These are phyloP conservation scores for Debaryomycetaceae sp. DNA, from an alignment of 1,139 yeast species.

Conservation along the genomic window DNA sequence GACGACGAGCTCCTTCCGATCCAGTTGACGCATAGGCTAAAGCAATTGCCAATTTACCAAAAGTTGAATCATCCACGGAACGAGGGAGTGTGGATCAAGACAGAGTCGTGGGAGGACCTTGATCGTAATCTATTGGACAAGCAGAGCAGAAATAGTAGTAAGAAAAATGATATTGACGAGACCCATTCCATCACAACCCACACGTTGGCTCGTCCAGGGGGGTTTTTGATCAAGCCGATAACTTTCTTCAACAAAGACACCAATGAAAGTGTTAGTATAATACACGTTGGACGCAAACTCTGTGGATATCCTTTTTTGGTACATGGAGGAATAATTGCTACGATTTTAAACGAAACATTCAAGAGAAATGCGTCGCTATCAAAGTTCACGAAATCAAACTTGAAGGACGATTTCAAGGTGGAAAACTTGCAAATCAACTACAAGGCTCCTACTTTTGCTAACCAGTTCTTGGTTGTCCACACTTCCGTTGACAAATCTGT, in stretches of 20 bases:
- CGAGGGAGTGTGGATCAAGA: slow-evolving; percentile 41
- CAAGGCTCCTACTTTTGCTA: slow-evolving; percentile 72
- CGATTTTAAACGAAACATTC: slow-evolving; percentile 73
- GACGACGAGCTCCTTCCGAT: slow-evolving; percentile 17
- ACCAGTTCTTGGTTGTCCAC: slow-evolving; percentile 70
- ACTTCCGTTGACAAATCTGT: slow-evolving; percentile 28
- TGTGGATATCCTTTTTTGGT: slow-evolving; percentile 87
- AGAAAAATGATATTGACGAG: slow-evolving; percentile 32
- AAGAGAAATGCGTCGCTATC: slow-evolving; percentile 54
- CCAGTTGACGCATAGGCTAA: slow-evolving; percentile 46
- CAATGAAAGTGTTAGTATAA: slow-evolving; percentile 60
- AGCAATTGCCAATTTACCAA: slow-evolving; percentile 51
- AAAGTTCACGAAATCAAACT: slow-evolving; percentile 23
- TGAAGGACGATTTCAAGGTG: slow-evolving; percentile 44
- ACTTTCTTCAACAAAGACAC: slow-evolving; percentile 59
- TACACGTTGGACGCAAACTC: slow-evolving; percentile 75
- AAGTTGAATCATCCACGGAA: slow-evolving; percentile 36
- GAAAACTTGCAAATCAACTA: slow-evolving; percentile 56
- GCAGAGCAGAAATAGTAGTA: slow-evolving; percentile 15
- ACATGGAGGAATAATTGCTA: slow-evolving; percentile 89
- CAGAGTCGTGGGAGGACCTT: slow-evolving; percentile 61
- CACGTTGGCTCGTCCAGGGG: slow-evolving; percentile 62
- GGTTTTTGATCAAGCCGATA: slow-evolving; percentile 69
- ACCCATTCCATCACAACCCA: slow-evolving; percentile 25
- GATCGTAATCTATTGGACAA: slow-evolving; percentile 41